Evolutionary conservation across 345 rosid species (phyloP), one percentile per base, ranked within the genome.

Genomic region (Excoecaria agallocha): DNA sequence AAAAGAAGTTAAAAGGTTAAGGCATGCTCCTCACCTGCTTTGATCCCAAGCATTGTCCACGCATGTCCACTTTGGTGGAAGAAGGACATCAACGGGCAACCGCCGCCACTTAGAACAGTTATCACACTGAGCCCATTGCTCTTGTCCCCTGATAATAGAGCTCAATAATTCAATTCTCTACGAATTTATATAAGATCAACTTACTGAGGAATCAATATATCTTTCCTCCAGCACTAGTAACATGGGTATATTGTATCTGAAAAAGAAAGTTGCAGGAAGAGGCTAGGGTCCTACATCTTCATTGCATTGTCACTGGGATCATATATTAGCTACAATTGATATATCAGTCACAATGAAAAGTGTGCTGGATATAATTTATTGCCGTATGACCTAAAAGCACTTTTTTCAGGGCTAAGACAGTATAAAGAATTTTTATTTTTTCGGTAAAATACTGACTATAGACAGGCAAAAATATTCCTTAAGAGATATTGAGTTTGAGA

Each of bases 51-150:
- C 75, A 79, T 92, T 94, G 74, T 93, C 96, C 4, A 76, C 75
- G 73, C 99, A 95, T 24, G 85, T 85, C 99, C 99, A 95, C 72
- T 81, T 88, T 0, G 94, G 89, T 24, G 98, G 98, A 85, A 94
- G 97, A 83, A 92, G 98, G 82, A 74, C 66, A 80, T 91, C 94
- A 79, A 87, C 83, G 4, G 97, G 98, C 80, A 95, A 72, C 79
- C 85, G 90, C 75, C 99, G 81, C 99, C 98, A 95, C 85, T 91
- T 95, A 57, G 84, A 86, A 84, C 99, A 95, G 70, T 83, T 74
- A 81, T 95, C 99, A 80, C 99, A 95, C 78, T 91, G 94, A 37
- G 86, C 91, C 99, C 99, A 95, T 77, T 95, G 99, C 88, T 95
- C 99, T 77, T 87, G 93, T 78, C 82, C 93, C 87, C 99, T 95